Conservation (phyloP, 179 eudicot species). For the Drosera spatulata region DNA sequence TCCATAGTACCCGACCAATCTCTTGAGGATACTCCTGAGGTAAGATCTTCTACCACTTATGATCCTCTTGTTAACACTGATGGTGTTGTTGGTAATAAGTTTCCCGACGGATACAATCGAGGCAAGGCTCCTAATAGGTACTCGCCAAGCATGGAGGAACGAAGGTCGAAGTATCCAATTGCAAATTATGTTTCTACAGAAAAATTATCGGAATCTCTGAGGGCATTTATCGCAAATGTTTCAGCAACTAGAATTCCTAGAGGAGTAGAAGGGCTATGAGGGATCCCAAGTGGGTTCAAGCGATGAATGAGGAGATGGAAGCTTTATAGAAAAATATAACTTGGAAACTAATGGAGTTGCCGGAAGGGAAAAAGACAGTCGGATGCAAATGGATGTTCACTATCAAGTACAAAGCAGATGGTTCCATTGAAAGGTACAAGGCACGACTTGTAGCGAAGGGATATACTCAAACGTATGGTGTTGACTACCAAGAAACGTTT, state of each 20-base stretch:
- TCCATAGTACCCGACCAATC: too few relatives aligned
- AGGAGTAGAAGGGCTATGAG: background rate
- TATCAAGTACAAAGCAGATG: background rate
- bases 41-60: background rate
- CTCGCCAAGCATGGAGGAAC: background rate
- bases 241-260: background rate
- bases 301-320: background rate
- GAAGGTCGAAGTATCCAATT: background rate
- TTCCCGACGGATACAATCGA: background rate
- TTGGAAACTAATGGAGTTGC: background rate
- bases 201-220: background rate
- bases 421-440: background rate
- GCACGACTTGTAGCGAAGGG: background rate
- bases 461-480: background rate
- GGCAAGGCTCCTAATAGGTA: background rate
- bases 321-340: background rate
- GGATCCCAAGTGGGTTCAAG: background rate
- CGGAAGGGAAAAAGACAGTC: background rate
- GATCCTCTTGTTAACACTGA: background rate
- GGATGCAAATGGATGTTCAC: slow-evolving; percentile 4
- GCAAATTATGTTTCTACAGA: background rate
- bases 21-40: background rate
- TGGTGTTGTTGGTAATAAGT: background rate
- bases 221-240: background rate
- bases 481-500: slow-evolving; percentile 1